phyloP scores from a whole-genome alignment of 176 grass and related monocot genomes.

The Carex kokanica region DNA sequence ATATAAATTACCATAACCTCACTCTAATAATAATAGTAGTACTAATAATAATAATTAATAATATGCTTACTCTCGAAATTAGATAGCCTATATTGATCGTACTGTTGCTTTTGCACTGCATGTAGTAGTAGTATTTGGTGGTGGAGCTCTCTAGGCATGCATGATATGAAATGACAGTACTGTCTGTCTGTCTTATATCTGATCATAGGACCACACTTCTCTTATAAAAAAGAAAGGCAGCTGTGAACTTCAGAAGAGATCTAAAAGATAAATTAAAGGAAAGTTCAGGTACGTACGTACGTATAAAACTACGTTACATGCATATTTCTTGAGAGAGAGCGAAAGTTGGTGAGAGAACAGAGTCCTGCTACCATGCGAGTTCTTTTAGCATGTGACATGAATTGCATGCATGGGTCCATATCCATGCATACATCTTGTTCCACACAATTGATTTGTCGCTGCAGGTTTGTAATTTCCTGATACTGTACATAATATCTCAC shows the following conservation, averaged over 20 bases:
- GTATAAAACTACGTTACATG: background rate
- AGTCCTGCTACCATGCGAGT: background rate
- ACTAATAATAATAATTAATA: too few species aligned
- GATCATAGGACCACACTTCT: background rate
- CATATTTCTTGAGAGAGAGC: background rate
- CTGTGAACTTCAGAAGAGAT: background rate
- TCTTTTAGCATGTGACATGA: background rate
- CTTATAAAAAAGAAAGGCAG: background rate
- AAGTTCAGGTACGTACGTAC: background rate
- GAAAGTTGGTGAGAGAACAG: background rate
- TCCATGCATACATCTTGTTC: too few species aligned
- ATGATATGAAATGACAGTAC: conserved; percentile 11
- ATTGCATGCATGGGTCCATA: background rate
- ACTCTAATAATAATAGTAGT: too few species aligned
- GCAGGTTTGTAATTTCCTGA: too few species aligned
- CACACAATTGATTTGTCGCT: too few species aligned
- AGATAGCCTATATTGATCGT: background rate
- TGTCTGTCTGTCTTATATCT: conserved; percentile 5
- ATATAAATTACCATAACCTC: too few species aligned
- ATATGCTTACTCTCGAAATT: too few species aligned
- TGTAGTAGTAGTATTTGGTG: background rate
- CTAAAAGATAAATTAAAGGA: background rate
- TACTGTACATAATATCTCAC: too few species aligned
- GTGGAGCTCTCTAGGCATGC: background rate
- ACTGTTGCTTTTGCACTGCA: background rate